These are phyloP conservation scores for Skeletonema menzelii DNA, from an alignment of 108 stramenopile genomes.

Conservation along the genomic window DNA sequence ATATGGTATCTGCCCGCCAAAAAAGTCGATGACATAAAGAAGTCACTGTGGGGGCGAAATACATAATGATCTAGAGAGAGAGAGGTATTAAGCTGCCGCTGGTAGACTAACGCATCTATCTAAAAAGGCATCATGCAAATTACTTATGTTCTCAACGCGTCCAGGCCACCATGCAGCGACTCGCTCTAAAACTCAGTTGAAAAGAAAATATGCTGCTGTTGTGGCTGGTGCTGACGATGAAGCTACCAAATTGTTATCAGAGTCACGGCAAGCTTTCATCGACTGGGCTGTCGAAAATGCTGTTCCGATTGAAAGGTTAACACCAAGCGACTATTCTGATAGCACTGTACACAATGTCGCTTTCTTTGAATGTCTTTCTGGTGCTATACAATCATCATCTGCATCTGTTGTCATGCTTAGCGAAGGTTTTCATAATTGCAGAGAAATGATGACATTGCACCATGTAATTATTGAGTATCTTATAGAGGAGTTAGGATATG, in stretches of 20 bases:
- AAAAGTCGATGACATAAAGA: too few species aligned
- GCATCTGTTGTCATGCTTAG: constrained; percentile 13
- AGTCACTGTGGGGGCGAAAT: too few species aligned
- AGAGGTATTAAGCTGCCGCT: too few species aligned
- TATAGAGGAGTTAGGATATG: not conserved
- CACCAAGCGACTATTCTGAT: not conserved
- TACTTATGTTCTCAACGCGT: too few species aligned
- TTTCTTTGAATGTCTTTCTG: not conserved
- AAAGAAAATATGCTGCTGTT: not conserved
- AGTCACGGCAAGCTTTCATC: constrained; percentile 5
- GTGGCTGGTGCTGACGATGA: not conserved
- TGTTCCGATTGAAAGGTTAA: not conserved
- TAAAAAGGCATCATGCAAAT: not conserved
- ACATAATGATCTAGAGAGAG: too few species aligned
- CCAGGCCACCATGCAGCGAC: not conserved
- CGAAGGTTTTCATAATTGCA: constrained; percentile 10
- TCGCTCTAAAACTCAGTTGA: not conserved
- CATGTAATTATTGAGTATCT: constrained; percentile 5
- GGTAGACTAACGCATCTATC: not conserved
- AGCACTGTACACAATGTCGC: not conserved
- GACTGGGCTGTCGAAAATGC: constrained; percentile 5
- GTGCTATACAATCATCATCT: constrained; percentile 4
- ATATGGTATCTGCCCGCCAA: too few species aligned
- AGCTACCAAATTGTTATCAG: not conserved
- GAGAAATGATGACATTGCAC: constrained; percentile 16